These are phyloP conservation scores for Lentinula lateritia DNA, from an alignment of 768 basidiomycete species.

Conservation along the genomic window DNA sequence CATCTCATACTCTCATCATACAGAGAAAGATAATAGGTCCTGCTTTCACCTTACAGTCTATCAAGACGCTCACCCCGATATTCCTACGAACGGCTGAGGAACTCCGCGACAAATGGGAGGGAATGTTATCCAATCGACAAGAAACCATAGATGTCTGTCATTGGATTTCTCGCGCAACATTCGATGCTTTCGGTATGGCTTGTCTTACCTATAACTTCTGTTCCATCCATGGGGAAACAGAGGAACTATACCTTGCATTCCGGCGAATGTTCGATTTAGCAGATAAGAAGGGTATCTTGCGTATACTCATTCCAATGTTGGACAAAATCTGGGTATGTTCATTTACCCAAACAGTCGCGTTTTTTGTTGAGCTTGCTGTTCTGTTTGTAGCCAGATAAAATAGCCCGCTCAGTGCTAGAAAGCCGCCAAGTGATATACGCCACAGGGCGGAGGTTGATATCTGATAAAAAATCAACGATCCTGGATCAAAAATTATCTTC, in stretches of 20 bases:
- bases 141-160: constrained; percentile 42
- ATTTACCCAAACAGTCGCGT: background rate
- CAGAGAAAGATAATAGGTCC: constrained; percentile 44
- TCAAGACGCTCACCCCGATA: constrained; percentile 39
- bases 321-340: constrained; percentile 38
- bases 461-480: constrained; percentile 33
- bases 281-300: constrained; percentile 36
- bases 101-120: constrained; percentile 38
- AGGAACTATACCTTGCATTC: constrained; percentile 43
- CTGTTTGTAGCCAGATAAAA: constrained; percentile 33
- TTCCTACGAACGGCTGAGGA: constrained; percentile 50
- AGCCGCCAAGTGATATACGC: constrained; percentile 33
- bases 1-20: background rate
- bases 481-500: constrained; percentile 27
- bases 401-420: constrained; percentile 29
- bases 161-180: constrained; percentile 57
- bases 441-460: constrained; percentile 37
- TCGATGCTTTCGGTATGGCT: constrained; percentile 60
- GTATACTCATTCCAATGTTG: constrained; percentile 38
- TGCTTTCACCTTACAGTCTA: constrained; percentile 40
- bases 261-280: constrained; percentile 44
- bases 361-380: background rate
- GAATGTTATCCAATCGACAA: constrained; percentile 17
- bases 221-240: constrained; percentile 41
- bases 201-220: constrained; percentile 50